A percentile compares a stretch with the other conserved stretches of the same genome.
These are phyloP conservation scores for Crucihimalaya himalaica DNA, from an alignment of 345 rosid genomes.

Conservation along the genomic window DNA sequence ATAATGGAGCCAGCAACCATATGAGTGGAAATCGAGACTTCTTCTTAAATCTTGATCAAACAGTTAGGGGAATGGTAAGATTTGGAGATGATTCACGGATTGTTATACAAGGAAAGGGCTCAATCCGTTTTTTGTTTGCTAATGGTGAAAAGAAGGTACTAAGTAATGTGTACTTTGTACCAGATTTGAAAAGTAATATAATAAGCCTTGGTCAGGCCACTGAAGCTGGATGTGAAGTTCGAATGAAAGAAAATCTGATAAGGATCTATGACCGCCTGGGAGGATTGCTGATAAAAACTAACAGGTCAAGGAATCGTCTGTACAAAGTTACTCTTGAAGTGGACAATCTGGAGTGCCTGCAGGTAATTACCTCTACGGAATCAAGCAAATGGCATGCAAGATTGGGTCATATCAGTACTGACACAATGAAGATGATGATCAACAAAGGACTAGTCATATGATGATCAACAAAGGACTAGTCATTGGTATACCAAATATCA, in stretches of 20 bases:
- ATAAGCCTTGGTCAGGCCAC: not conserved
- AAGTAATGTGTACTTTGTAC: not conserved
- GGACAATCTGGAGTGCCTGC: accelerated
- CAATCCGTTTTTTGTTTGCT: not conserved
- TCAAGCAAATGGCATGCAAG: not conserved
- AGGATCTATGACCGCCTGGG: not conserved
- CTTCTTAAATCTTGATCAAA: too few relatives aligned
- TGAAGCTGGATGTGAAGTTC: accelerated
- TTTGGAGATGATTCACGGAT: too few relatives aligned
- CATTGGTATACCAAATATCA: not conserved
- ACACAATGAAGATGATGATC: not conserved
- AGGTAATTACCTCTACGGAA: accelerated
- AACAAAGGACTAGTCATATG: too few relatives aligned
- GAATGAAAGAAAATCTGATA: not conserved
- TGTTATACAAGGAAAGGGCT: not conserved
- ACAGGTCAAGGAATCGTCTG: not conserved
- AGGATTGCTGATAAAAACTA: not conserved
- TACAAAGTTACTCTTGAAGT: not conserved
- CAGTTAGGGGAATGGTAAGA: too few relatives aligned
- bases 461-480: not conserved
- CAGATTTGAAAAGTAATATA: not conserved
- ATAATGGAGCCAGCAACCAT: too few relatives aligned
- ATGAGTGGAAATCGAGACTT: too few relatives aligned
- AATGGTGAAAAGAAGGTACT: not conserved
- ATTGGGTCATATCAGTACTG: not conserved